Evolutionary conservation across 2,329 filamentous ascomycete genomes (phyloP).

Genomic region (Exophiala bonariae): DNA sequence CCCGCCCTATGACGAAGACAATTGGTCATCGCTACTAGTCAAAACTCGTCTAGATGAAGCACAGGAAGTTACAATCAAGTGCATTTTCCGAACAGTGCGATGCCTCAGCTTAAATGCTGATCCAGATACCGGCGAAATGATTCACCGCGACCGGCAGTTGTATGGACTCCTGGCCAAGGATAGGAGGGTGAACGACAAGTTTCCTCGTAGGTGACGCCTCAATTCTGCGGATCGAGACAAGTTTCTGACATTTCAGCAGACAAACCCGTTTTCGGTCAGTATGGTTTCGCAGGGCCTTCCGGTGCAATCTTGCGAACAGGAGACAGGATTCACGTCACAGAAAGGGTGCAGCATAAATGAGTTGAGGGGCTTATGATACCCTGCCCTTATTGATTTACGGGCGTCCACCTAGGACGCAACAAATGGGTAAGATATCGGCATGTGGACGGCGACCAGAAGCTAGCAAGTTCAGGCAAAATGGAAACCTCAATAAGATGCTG

Average conservation of each 20-base stretch:
- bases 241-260: conserved; percentile 8
- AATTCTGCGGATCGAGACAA: not conserved
- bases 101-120: conserved; percentile 27
- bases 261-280: conserved; percentile 28
- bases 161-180: conserved; percentile 25
- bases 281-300: conserved; percentile 26
- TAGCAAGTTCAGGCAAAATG: too few relatives aligned
- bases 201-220: conserved; percentile 20
- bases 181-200: conserved; percentile 26
- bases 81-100: conserved; percentile 26
- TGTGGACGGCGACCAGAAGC: too few relatives aligned
- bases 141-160: conserved; percentile 23
- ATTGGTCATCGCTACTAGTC: conserved; percentile 25
- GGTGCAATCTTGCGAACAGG: conserved; percentile 25
- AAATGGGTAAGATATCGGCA: too few relatives aligned
- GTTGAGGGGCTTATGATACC: too few relatives aligned
- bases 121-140: conserved; percentile 27
- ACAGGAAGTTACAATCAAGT: conserved; percentile 27
- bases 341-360: conserved; percentile 14
- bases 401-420: too few relatives aligned
- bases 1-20: conserved; percentile 26
- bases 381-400: too few relatives aligned
- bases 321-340: conserved; percentile 24
- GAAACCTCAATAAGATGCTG: too few relatives aligned
- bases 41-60: conserved; percentile 20